A percentile compares a stretch with the other conserved stretches of the same genome.
Evolutionary conservation across 345 rosid genomes (phyloP).

Genomic region (Physaria fendleri): DNA sequence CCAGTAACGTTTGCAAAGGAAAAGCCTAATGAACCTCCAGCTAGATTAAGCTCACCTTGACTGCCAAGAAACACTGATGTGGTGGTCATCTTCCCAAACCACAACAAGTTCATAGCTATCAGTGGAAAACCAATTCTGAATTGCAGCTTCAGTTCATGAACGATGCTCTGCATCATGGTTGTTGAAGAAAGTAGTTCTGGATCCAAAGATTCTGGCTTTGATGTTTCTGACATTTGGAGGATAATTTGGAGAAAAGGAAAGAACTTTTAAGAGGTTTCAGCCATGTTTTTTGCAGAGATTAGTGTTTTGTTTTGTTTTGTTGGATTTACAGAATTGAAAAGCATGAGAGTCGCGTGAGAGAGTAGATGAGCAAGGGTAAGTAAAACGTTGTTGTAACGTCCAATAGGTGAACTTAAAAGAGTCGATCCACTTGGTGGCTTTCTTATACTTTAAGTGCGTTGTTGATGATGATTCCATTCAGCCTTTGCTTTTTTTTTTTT

Average conservation of each 20-base stretch:
- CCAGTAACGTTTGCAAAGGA: constrained; percentile 89
- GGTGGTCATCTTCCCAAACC: constrained; percentile 67
- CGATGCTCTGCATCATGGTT: constrained; percentile 21
- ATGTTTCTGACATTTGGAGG: constrained; percentile 17
- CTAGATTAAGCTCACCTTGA: constrained; percentile 74
- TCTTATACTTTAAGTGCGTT: no score
- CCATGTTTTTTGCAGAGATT: neutral
- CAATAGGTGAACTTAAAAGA: no score
- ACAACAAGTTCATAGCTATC: constrained; percentile 70
- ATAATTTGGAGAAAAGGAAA: neutral
- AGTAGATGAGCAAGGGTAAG: no score
- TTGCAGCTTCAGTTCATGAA: constrained; percentile 55
- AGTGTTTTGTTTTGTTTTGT: constrained; percentile 9
- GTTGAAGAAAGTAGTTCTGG: constrained; percentile 35
- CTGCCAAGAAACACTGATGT: constrained; percentile 72
- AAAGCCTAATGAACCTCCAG: constrained; percentile 78
- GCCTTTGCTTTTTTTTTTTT: no score
- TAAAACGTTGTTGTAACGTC: no score
- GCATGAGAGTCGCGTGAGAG: no score
- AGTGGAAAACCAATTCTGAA: constrained; percentile 47
- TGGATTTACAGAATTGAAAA: no score
- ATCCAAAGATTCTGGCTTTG: constrained; percentile 4
- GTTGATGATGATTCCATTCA: no score
- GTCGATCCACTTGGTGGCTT: no score
- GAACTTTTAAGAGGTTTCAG: neutral